Conservation (phyloP, 805 yeast genomes). For the Ogataea methylovora region DNA sequence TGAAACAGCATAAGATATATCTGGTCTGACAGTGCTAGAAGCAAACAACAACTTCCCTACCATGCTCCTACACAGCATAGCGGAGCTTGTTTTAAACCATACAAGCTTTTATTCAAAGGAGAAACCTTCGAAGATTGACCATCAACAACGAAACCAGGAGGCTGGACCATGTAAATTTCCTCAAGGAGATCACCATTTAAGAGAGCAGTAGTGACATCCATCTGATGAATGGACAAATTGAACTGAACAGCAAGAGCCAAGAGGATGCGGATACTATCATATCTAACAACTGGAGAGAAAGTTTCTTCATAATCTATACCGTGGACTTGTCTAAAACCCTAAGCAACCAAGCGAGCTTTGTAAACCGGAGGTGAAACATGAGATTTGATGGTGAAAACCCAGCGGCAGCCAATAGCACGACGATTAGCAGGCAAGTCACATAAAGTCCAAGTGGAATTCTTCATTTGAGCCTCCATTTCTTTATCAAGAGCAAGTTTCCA, state of each 20-base stretch:
- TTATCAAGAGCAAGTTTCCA: no score
- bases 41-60: slow-evolving; percentile 4
- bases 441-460: slow-evolving; percentile 1
- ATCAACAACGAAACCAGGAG: slow-evolving; percentile 1
- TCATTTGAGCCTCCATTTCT: neutral
- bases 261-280: slow-evolving; percentile 4
- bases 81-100: slow-evolving; percentile 2
- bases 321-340: slow-evolving; percentile 3
- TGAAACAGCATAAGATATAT: slow-evolving; percentile 16
- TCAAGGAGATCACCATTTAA: slow-evolving; percentile 6
- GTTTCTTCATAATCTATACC: slow-evolving; percentile 4
- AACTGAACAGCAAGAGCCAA: slow-evolving; percentile 4
- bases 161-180: slow-evolving; percentile 5
- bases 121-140: slow-evolving; percentile 1
- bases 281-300: slow-evolving; percentile 1
- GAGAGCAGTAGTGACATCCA: slow-evolving; percentile 10
- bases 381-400: slow-evolving; percentile 1
- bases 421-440: neutral
- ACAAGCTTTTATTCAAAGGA: neutral
- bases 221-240: slow-evolving; percentile 5
- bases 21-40: slow-evolving; percentile 3
- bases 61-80: slow-evolving; percentile 2
- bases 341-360: slow-evolving; percentile 5
- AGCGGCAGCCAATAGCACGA: slow-evolving; percentile 1
- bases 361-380: neutral